Evolutionary conservation across 371 early-diverging fungal genomes (phyloP).

Genomic region (Dentiscutata heterogama): DNA sequence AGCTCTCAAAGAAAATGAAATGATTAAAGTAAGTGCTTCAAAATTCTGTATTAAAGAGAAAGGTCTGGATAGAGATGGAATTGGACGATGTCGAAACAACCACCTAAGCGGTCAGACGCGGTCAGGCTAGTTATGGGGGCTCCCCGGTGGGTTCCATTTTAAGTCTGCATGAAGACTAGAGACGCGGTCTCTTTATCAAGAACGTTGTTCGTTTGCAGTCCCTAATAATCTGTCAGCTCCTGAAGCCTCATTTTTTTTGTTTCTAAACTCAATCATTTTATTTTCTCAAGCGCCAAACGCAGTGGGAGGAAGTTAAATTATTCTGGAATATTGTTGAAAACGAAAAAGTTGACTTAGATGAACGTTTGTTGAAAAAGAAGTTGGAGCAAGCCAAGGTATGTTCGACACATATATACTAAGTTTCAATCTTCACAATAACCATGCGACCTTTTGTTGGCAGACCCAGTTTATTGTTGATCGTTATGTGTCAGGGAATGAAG

Average conservation of each 20-base stretch:
- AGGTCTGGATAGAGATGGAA: conserved; percentile 19
- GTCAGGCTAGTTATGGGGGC: conserved; percentile 37
- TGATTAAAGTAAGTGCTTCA: not conserved
- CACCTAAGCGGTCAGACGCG: conserved; percentile 22
- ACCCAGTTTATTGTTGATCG: too few relatives aligned
- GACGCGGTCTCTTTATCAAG: not conserved
- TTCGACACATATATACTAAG: conserved; percentile 11
- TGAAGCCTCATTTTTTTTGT: too few relatives aligned
- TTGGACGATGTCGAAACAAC: conserved; percentile 40
- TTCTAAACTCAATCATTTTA: too few relatives aligned
- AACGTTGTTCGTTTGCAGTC: too few relatives aligned
- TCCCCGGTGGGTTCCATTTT: conserved; percentile 39
- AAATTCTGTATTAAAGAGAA: not conserved
- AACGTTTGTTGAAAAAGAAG: conserved; percentile 25
- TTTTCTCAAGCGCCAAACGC: too few relatives aligned
- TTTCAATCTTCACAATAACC: not conserved
- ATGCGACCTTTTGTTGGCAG: too few relatives aligned
- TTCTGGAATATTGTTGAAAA: conserved; percentile 34
- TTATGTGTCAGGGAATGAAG: not conserved
- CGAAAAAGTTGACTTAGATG: conserved; percentile 20
- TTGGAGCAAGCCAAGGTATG: conserved; percentile 21
- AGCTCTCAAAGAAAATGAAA: conserved; percentile 11
- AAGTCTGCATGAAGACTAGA: conserved; percentile 40
- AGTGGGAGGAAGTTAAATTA: not conserved
- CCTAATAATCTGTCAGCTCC: too few relatives aligned